These are phyloP conservation scores for Tetrahymena elliotti DNA, from an alignment of 73 alveolate species.

Conservation along the genomic window DNA sequence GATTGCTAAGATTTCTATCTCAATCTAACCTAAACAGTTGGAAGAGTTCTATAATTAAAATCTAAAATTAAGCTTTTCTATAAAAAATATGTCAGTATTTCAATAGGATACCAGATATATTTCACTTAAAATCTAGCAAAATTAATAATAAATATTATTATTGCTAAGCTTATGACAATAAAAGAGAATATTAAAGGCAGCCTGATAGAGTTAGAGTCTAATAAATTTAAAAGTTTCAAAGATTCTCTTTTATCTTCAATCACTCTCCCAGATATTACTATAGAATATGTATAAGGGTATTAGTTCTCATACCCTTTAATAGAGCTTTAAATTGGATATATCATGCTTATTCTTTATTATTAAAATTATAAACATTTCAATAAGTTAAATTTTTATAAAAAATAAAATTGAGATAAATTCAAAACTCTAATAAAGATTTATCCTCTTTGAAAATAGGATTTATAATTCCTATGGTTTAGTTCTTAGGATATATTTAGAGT, in stretches of 20 bases:
- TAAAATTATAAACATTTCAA: not conserved
- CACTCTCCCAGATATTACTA: not conserved
- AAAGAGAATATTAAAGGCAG: not conserved
- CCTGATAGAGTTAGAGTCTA: not conserved
- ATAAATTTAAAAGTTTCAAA: not conserved
- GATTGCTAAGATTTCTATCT: not conserved
- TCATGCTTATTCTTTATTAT: not conserved
- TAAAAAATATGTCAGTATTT: not conserved
- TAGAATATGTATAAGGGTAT: not conserved
- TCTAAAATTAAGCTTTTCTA: not conserved
- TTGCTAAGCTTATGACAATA: not conserved
- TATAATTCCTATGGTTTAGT: no score
- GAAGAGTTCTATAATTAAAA: not conserved
- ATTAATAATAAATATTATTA: not conserved
- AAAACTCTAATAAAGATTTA: no score
- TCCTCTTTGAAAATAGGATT: no score
- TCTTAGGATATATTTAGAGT: no score
- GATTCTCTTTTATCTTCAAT: not conserved
- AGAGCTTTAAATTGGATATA: not conserved
- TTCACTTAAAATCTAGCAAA: not conserved
- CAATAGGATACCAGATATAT: not conserved
- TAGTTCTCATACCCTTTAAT: not conserved
- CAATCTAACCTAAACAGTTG: not conserved
- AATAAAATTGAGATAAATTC: no score
- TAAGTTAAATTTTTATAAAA: not conserved